Evolutionary conservation across 768 basidiomycete species (phyloP).

Genomic region (Hericium erinaceus): DNA sequence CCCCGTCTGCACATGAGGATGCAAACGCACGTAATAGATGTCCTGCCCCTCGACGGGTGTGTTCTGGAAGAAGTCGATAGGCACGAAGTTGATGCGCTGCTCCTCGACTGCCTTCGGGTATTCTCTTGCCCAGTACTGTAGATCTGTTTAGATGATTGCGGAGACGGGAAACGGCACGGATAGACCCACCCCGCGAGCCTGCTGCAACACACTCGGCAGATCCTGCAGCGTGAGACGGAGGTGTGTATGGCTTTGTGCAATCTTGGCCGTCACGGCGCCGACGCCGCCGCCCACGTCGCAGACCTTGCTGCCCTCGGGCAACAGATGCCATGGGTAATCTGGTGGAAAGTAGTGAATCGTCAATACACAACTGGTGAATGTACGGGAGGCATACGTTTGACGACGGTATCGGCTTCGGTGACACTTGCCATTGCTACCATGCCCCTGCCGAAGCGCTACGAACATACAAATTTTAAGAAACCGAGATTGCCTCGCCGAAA

Average conservation of each 20-base stretch:
- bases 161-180: background rate
- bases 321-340: conserved; percentile 22
- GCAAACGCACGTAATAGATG: conserved; percentile 29
- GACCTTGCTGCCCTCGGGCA: conserved; percentile 14
- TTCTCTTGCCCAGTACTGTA: conserved; percentile 23
- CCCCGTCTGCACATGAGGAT: background rate
- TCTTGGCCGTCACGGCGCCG: conserved; percentile 18
- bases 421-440: conserved; percentile 1
- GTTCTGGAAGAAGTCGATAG: conserved; percentile 31
- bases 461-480: background rate
- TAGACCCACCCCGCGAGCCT: conserved; percentile 19
- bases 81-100: conserved; percentile 26
- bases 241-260: conserved; percentile 19
- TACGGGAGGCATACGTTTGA: background rate
- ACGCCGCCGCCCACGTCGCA: conserved; percentile 27
- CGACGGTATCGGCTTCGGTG: background rate
- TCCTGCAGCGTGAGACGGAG: conserved; percentile 24
- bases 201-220: conserved; percentile 21
- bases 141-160: background rate
- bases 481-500: no score
- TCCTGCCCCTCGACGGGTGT: conserved; percentile 27
- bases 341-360: background rate
- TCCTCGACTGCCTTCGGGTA: conserved; percentile 28
- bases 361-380: background rate
- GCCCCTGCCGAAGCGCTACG: background rate